Base-by-base conservation (phyloP, 129 eudicot species). In the Apium graveolens region DNA sequence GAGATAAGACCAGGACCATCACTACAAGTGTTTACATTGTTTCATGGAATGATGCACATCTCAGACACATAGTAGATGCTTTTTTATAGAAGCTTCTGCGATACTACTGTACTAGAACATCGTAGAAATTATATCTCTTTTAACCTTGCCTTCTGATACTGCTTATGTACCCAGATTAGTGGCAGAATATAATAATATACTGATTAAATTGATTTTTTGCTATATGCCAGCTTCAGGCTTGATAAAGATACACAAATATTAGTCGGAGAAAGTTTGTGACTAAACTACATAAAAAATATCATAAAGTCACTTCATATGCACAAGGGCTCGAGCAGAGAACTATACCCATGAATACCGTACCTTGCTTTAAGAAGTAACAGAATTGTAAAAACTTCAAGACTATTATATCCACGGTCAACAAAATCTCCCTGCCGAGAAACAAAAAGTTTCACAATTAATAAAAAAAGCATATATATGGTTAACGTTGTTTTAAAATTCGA, bases 401-500 rank as follows among this genome's bases (percentile, higher is more conserved):
- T 95, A 87, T 95, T 95, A 85, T 95, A 95, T 44, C 98, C 98
- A 75, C 98, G 98, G 80, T 95, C 98, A 91, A 95, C 98, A 74
- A 90, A 95, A 87, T 95, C 98, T 46, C 98, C 98, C 98, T 95
- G 88, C 78, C 83, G 83, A 80, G 48, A 46, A 63, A 80, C 46
- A 69, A 65, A 38, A 79, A 69, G 51, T 68, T 75, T 74, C 42
- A 77, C 70, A 79, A 38, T 44, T 17, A 74, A 13, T 70, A 21
- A 45, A 75, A 38, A 26, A 34, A 31, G 53, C 26, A 49, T 73
- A 26, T 21, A 75, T 2, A 76, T n/a, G 27, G 2, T 13, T 35
- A 62, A 60, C 48, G 21, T 73, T 73, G 32, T 69, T 14, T 48
- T 57, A 27, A 57, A 38, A 38, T 38, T 1, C 3, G 37, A 35